Conservation (phyloP, 345 rosid genomes). For the Crucihimalaya himalaica region DNA sequence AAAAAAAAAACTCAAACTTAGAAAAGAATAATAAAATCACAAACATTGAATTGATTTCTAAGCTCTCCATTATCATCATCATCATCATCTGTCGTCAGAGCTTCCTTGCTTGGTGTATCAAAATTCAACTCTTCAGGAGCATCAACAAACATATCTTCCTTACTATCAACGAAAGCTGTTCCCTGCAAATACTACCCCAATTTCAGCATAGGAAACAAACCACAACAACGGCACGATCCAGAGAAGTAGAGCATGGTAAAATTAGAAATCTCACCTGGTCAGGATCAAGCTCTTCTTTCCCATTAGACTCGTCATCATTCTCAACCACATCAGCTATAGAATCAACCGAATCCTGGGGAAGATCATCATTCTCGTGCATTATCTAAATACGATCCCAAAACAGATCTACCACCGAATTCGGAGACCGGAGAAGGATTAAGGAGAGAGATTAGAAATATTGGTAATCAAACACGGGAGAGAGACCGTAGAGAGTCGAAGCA, state of each 20-base stretch:
- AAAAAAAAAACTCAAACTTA: not conserved
- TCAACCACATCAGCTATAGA: slow-evolving; percentile 35
- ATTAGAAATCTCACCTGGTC: slow-evolving; percentile 36
- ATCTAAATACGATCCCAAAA: slow-evolving; percentile 24
- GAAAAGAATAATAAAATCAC: not conserved
- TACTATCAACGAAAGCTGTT: slow-evolving; percentile 53
- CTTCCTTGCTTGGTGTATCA: slow-evolving; percentile 51
- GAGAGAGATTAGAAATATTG: not conserved
- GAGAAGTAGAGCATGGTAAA: not conserved
- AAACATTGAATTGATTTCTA: slow-evolving; percentile 46
- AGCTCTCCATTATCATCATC: slow-evolving; percentile 43
- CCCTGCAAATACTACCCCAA: slow-evolving; percentile 8
- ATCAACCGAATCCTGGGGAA: slow-evolving; percentile 34
- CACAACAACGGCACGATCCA: not conserved
- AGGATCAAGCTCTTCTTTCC: slow-evolving; percentile 32
- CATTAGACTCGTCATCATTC: slow-evolving; percentile 33
- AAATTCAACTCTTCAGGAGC: slow-evolving; percentile 72
- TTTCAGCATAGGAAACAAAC: slow-evolving; percentile 3
- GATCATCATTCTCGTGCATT: slow-evolving; percentile 53
- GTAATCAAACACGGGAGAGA: not conserved
- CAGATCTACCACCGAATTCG: slow-evolving; percentile 41
- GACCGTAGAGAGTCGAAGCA: not conserved
- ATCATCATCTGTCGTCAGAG: slow-evolving; percentile 41
- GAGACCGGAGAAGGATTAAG: not conserved
- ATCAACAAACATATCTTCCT: slow-evolving; percentile 90